Conservation (phyloP, 1,284 basidiomycete genomes). For the Salmacisia buchloeana region DNA sequence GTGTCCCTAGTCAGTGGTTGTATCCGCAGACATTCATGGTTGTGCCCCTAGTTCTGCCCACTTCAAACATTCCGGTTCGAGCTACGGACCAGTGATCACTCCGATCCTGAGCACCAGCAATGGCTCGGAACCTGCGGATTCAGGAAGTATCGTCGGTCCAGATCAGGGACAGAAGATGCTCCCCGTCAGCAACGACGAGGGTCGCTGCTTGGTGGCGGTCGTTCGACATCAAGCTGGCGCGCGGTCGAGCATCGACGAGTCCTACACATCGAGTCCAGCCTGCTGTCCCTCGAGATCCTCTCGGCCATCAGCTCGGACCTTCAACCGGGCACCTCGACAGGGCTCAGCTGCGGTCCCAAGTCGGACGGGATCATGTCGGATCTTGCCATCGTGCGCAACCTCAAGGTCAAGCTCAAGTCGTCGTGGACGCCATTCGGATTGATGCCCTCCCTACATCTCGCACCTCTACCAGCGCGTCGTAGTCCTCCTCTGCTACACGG, state of each 20-base stretch:
- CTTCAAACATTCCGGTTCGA: slow-evolving; percentile 34
- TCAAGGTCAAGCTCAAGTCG: slow-evolving; percentile 19
- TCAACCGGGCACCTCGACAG: not conserved
- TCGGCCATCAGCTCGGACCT: slow-evolving; percentile 12
- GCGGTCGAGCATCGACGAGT: slow-evolving; percentile 37
- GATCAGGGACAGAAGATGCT: too few relatives aligned
- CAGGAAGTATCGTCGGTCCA: slow-evolving; percentile 10
- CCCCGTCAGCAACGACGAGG: too few relatives aligned
- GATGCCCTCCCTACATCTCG: slow-evolving; percentile 18
- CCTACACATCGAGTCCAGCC: slow-evolving; percentile 22
- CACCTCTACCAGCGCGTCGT: too few relatives aligned
- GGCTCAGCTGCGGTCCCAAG: not conserved
- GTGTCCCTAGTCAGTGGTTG: too few relatives aligned
- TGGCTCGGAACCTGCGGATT: slow-evolving; percentile 46
- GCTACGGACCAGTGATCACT: slow-evolving; percentile 28
- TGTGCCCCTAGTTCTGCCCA: too few relatives aligned
- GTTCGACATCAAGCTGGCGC: too few relatives aligned
- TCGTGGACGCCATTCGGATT: slow-evolving; percentile 46
- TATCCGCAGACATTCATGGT: too few relatives aligned
- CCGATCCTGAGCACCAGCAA: slow-evolving; percentile 32
- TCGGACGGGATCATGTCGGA: slow-evolving; percentile 15
- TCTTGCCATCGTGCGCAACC: slow-evolving; percentile 23
- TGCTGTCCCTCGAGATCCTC: slow-evolving; percentile 24
- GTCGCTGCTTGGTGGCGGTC: too few relatives aligned
- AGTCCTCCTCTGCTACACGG: too few relatives aligned